These are phyloP conservation scores for Picea glauca DNA, from an alignment of 75 land plant genomes.

Conservation along the genomic window DNA sequence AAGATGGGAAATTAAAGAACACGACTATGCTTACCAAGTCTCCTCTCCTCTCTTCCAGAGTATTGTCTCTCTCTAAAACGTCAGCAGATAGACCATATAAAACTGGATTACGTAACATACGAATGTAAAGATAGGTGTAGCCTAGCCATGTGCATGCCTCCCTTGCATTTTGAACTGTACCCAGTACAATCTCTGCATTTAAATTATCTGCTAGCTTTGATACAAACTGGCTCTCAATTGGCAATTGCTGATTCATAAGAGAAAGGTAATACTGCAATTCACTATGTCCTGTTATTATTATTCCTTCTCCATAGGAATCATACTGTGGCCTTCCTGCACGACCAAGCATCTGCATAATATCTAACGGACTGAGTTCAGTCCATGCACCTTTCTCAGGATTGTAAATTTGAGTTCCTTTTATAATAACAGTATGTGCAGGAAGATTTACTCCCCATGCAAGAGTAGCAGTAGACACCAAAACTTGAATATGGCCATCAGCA, in stretches of 20 bases:
- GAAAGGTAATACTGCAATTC: constrained; percentile 93
- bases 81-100: constrained; percentile 78
- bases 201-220: constrained; percentile 92
- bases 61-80: constrained; percentile 47
- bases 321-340: constrained; percentile 98
- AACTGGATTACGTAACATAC: constrained; percentile 86
- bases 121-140: constrained; percentile 82
- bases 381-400: constrained; percentile 97
- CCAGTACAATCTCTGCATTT: constrained; percentile 98
- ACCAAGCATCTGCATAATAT: constrained; percentile 99
- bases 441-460: constrained; percentile 99
- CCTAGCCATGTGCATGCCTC: constrained; percentile 91
- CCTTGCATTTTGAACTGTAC: constrained; percentile 94
- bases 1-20: not conserved
- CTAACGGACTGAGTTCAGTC: constrained; percentile 95
- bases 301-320: constrained; percentile 96
- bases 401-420: constrained; percentile 93
- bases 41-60: constrained; percentile 81
- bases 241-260: constrained; percentile 95
- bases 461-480: constrained; percentile 95
- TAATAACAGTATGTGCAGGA: constrained; percentile 94
- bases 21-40: constrained; percentile 65
- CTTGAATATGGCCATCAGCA: constrained; percentile 88
- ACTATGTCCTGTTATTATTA: constrained; percentile 85
- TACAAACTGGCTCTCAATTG: constrained; percentile 93